A percentile compares a stretch with the other conserved stretches of the same genome.
Evolutionary conservation across 1,284 basidiomycete species (phyloP).

Genomic region (Leccinum subrobustum): DNA sequence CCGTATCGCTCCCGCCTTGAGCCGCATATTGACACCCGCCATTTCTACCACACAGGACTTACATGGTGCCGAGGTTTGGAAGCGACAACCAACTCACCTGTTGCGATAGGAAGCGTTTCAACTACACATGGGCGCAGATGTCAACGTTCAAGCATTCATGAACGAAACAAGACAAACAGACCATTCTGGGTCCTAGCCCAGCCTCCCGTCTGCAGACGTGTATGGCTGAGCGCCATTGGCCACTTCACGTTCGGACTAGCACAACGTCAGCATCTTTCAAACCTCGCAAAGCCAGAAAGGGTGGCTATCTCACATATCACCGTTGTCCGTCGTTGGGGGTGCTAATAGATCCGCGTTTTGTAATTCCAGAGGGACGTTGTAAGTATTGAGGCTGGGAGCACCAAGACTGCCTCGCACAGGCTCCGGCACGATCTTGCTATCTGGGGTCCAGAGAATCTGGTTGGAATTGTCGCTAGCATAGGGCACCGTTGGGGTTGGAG

Average conservation of each 20-base stretch:
- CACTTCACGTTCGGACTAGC: conserved; percentile 46
- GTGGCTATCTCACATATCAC: conserved; percentile 30
- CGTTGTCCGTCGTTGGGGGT: conserved; percentile 52
- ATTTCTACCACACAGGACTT: conserved; percentile 14
- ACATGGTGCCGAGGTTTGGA: neutral
- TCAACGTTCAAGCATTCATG: neutral
- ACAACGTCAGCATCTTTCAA: neutral
- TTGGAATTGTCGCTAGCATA: conserved; percentile 32
- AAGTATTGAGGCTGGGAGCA: conserved; percentile 44
- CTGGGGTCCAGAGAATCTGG: conserved; percentile 28
- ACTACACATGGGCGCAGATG: conserved; percentile 25
- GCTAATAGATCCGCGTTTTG: conserved; percentile 49
- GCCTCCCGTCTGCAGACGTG: conserved; percentile 50
- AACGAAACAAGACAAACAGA: conserved; percentile 6
- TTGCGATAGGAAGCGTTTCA: conserved; percentile 43
- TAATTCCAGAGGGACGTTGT: conserved; percentile 45
- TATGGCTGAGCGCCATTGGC: conserved; percentile 55
- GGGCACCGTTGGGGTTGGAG: conserved; percentile 29
- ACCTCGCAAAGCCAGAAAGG: neutral
- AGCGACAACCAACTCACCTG: conserved; percentile 9
- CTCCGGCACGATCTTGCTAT: conserved; percentile 25
- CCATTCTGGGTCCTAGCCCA: conserved; percentile 53
- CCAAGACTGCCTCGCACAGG: conserved; percentile 39
- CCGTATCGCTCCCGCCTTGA: conserved; percentile 50
- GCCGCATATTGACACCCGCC: conserved; percentile 50